These are phyloP conservation scores for Passiflora organensis DNA, from an alignment of 345 rosid genomes.

Conservation along the genomic window DNA sequence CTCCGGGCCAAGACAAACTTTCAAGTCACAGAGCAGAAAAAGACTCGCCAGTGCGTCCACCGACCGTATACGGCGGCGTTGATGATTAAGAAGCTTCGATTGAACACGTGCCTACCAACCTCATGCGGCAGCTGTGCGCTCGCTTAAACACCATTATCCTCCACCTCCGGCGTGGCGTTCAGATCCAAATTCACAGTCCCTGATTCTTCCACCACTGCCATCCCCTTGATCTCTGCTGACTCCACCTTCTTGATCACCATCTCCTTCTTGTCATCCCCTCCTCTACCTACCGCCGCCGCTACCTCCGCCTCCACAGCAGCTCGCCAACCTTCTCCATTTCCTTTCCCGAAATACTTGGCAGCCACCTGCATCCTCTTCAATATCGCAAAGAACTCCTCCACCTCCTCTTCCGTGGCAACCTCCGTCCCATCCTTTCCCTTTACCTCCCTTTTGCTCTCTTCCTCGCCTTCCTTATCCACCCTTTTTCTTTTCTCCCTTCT, in stretches of 20 bases:
- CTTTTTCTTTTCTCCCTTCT: conserved; percentile 13
- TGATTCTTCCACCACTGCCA: conserved; percentile 3
- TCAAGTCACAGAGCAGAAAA: background rate
- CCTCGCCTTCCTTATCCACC: background rate
- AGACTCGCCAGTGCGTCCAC: background rate
- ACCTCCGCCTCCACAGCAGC: conserved; percentile 20
- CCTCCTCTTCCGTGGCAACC: conserved; percentile 18
- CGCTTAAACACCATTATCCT: background rate
- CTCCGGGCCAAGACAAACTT: background rate
- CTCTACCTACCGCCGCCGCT: background rate
- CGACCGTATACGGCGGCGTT: background rate
- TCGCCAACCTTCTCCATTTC: conserved; percentile 12
- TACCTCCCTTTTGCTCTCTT: background rate
- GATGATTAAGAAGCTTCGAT: background rate
- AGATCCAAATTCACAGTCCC: conserved; percentile 7
- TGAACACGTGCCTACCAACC: no score
- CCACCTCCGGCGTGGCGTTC: conserved; percentile 17
- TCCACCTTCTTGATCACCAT: background rate
- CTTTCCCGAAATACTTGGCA: conserved; percentile 14
- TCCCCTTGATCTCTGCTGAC: background rate
- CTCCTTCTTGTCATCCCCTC: conserved; percentile 8
- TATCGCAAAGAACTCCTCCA: conserved; percentile 25
- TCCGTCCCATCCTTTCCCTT: background rate
- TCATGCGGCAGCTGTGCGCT: background rate
- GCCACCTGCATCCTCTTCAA: conserved; percentile 21